Evolutionary conservation across 2,329 filamentous ascomycete genomes (phyloP).

Genomic region (Talaromyces sp.): DNA sequence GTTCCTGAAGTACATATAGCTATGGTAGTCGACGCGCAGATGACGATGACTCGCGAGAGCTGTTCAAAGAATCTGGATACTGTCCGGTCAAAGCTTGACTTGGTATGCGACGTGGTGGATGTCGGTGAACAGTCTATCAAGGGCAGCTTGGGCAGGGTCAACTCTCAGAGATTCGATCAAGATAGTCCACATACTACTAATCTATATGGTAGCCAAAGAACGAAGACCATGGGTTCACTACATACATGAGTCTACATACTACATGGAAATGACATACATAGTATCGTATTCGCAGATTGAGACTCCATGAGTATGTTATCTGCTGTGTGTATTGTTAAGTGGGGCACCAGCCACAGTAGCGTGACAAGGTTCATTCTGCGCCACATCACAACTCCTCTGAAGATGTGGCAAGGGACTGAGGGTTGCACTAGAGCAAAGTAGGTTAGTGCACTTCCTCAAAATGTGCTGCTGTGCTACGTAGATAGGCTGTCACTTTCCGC

Average conservation of each 20-base stretch:
- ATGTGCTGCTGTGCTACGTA: not conserved
- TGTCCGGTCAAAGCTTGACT: not conserved
- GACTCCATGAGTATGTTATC: too few relatives aligned
- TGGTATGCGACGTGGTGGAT: not conserved
- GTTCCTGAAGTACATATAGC: not conserved
- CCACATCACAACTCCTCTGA: not conserved
- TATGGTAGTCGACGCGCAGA: not conserved
- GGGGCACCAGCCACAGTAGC: not conserved
- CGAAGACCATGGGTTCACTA: not conserved
- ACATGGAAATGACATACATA: not conserved
- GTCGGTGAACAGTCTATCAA: not conserved
- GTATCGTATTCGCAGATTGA: not conserved
- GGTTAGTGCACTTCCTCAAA: not conserved
- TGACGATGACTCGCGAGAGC: not conserved
- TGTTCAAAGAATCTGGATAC: not conserved
- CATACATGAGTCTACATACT: not conserved
- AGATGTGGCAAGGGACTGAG: not conserved
- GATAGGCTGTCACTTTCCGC: constrained; percentile 8
- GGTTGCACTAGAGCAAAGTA: not conserved
- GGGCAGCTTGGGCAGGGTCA: too few relatives aligned
- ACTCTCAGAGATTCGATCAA: not conserved
- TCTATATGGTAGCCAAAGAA: not conserved
- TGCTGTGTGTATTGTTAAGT: too few relatives aligned
- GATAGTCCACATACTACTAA: not conserved
- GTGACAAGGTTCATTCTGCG: not conserved